Evolutionary conservation across 495 filamentous ascomycete genomes (phyloP), one percentile per base, ranked within the genome.

Genomic region (Cudoniella acicularis): DNA sequence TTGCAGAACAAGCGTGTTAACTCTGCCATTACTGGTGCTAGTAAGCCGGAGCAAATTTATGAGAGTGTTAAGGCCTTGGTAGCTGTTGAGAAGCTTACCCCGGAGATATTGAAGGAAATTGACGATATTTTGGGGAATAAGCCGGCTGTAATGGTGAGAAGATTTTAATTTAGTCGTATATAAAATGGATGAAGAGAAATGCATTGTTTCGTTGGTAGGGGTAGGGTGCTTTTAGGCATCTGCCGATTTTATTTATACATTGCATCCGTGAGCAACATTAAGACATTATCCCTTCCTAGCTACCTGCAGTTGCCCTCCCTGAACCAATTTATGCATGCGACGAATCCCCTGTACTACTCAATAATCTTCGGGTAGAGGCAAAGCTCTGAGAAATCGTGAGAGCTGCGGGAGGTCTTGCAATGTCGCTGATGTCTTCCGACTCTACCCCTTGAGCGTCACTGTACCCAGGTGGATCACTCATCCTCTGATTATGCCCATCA

Each of bases 21-120:
- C 46, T 84, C 80, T 2, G 87, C 88, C 61, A 92, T 94, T 71
- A 90, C 85, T 1, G 90, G 89, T 17, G 90, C 90, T 1, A 88
- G 85, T 62, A 77, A 77, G 49, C 77, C 83, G 11, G 82, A 87
- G 73, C 89, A 95, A 73, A 78, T 95, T 16, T 80, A 80, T 49
- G 85, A 92, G 65, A 88, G 87, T 55, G 73, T 91, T 41, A 72
- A 77, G 63, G 83, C 87, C 43, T 54, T 95, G 50, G 76, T 76
- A 11, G 70, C 84, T 8, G 70, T 85, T 40, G 78, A 86, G 3
- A 82, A 80, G 69, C 67, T 91, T 61, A 88, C 86, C 1, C 79
- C 80, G 0, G 87, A 86, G 65, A 73, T 91, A 21, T 69, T 91
- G 75, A 77, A 79, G 40, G 79, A 87, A 75, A 90, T 91, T 69